Conservation (phyloP, 768 basidiomycete genomes). For the Termitomyces bulborhizus region DNA sequence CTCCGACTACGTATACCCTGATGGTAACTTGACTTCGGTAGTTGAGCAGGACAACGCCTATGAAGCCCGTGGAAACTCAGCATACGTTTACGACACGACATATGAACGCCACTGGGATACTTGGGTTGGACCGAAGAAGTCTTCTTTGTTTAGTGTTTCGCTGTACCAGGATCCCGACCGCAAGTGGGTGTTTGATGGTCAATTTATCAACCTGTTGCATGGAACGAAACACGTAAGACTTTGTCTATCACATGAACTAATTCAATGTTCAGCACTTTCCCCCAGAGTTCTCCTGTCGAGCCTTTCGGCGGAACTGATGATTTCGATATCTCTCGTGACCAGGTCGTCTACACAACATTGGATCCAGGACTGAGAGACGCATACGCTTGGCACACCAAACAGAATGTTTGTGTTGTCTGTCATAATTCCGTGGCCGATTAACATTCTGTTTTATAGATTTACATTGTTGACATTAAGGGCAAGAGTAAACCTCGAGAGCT, state of each 20-base stretch:
- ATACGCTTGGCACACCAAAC: slow-evolving; percentile 84
- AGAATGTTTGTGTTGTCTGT: slow-evolving; percentile 46
- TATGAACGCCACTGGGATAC: slow-evolving; percentile 77
- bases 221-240: slow-evolving; percentile 64
- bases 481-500: slow-evolving; percentile 51
- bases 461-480: slow-evolving; percentile 56
- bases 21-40: slow-evolving; percentile 66
- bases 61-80: slow-evolving; percentile 67
- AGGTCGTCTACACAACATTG: slow-evolving; percentile 82
- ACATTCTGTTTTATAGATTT: slow-evolving; percentile 41
- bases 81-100: slow-evolving; percentile 60
- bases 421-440: not conserved
- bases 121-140: slow-evolving; percentile 69
- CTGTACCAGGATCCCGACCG: slow-evolving; percentile 41
- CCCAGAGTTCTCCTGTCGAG: slow-evolving; percentile 68
- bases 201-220: slow-evolving; percentile 54
- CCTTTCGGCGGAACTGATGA: slow-evolving; percentile 84
- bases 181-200: slow-evolving; percentile 46
- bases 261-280: not conserved
- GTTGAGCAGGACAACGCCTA: slow-evolving; percentile 65
- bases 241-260: not conserved
- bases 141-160: slow-evolving; percentile 66
- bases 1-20: slow-evolving; percentile 75
- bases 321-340: slow-evolving; percentile 63
- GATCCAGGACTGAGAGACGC: slow-evolving; percentile 73